Base-by-base conservation (phyloP, 2,329 filamentous ascomycete species). In the Colletotrichum shisoi region DNA sequence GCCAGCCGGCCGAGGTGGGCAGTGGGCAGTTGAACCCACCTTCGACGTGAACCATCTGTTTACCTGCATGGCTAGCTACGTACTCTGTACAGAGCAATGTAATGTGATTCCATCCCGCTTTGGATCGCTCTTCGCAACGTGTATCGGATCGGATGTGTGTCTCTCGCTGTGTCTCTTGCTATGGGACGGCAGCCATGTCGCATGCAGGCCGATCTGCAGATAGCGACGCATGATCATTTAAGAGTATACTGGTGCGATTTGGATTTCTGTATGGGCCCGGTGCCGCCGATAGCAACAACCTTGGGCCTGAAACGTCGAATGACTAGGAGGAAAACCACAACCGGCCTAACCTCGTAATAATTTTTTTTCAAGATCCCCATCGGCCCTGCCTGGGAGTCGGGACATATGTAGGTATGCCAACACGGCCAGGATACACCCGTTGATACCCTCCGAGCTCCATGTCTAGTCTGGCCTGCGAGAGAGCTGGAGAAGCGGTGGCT, bases 271-370 rank as follows among this genome's bases (percentile, higher is more conserved):
- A 56, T 56, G 37, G 19, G 39, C 21, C 31, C 21, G 17, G 37
- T 44, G 8, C 57, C 37, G 45, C 44, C 46, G 45, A 59, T 40
- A 42, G 37, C 42, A 17, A 5, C 9, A 24, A 56, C 53, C 53
- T 27, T 48, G 53, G 46, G 24, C 6, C 27, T 5, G 24, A 37
- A 45, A 7, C 19, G 37, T 11, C 19, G 44, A 51, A 63, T 45
- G 62, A 63, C 46, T 45, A 59, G 62, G 31, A 39, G 8, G 21
- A 44, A n/a, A 31, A 44, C 34, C 19, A 27, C 37, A 63, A 62
- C 27, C 15, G 24, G 48, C 53, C 8, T 9, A 39, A 51, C 61
- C 53, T 34, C 45, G 44, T 45, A 34, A 34, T 34, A 9, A 27
- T n/a, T 56, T 19, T 27, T 19, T 39, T 17, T 8, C 34, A 46